phyloP scores from a whole-genome alignment of 2,329 filamentous ascomycete genomes.

The Periglandula ipomoeae region DNA sequence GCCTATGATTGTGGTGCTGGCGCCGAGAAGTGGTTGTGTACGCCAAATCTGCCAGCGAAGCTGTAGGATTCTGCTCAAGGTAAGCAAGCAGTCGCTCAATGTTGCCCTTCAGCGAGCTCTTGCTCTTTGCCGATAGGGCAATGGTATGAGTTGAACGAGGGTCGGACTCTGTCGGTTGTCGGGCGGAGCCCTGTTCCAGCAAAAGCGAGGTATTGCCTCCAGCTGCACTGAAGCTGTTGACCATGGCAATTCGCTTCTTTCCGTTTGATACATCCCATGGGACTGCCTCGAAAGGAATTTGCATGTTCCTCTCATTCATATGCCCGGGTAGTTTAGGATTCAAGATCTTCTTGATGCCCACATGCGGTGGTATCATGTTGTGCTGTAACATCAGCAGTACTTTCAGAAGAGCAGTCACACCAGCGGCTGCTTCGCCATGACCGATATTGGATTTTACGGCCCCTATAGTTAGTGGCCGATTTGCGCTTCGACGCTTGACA shows the following conservation, averaged over 20 bases:
- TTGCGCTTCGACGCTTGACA: slow-evolving; percentile 29
- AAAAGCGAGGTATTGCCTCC: slow-evolving; percentile 63
- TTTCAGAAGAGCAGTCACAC: slow-evolving; percentile 52
- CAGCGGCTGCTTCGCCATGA: slow-evolving; percentile 53
- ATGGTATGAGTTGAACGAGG: slow-evolving; percentile 49
- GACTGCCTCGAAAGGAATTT: slow-evolving; percentile 46
- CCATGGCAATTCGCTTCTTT: slow-evolving; percentile 37
- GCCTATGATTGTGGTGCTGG: slow-evolving; percentile 49
- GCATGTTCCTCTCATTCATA: slow-evolving; percentile 45
- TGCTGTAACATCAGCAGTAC: slow-evolving; percentile 57
- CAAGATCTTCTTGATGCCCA: slow-evolving; percentile 56
- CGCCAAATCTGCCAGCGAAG: slow-evolving; percentile 47
- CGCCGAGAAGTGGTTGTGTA: slow-evolving; percentile 61
- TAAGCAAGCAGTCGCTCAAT: slow-evolving; percentile 44
- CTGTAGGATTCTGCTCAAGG: slow-evolving; percentile 41
- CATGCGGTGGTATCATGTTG: slow-evolving; percentile 53
- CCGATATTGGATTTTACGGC: slow-evolving; percentile 57
- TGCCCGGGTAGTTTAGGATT: slow-evolving; percentile 52
- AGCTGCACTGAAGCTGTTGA: slow-evolving; percentile 65
- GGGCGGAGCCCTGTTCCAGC: slow-evolving; percentile 50
- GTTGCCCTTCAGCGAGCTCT: slow-evolving; percentile 49
- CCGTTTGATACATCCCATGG: slow-evolving; percentile 34
- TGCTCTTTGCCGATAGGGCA: slow-evolving; percentile 46
- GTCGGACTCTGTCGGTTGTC: slow-evolving; percentile 32
- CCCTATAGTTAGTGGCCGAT: slow-evolving; percentile 51